Evolutionary conservation across 495 filamentous ascomycete genomes (phyloP), one percentile per base, ranked within the genome.

Genomic region (Xylaria intraflava): DNA sequence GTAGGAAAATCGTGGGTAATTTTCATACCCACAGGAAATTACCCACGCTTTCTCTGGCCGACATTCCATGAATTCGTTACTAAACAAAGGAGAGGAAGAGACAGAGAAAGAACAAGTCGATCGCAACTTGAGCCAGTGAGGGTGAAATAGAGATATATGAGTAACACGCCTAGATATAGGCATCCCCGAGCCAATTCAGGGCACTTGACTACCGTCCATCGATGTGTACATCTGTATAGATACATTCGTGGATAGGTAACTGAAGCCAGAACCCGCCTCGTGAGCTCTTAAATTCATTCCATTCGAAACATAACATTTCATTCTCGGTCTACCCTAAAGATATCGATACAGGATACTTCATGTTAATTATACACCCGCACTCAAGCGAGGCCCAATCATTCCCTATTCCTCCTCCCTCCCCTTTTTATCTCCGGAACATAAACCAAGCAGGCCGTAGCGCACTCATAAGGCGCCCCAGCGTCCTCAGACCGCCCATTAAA

Each of bases 271-370:
- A n/a, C n/a, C n/a, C n/a, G n/a, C n/a, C n/a, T n/a, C n/a, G n/a
- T n/a, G n/a, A n/a, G n/a, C n/a, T n/a, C n/a, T n/a, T n/a, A n/a
- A n/a, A 35, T 12, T 35, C 31, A 35, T 11, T 35, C 12, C 5
- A 49, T 26, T 35, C 16, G 27, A 39, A 20, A 22, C 16, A 49
- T 39, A n/a, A 17, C 23, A 23, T 36, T 45, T 60, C 59, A 49
- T 62, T 35, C 62, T 65, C 60, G 57, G 60, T 51, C 49, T 58
- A 46, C 36, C 31, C 0, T 24, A 33, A 17, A 10, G 3, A 33
- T 19, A 26, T 2, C 4, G 16, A 46, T 53, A 53, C 41, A 30
- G 40, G 30, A 46, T 36, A 47, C 10, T 40, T 16, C 20, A 39
- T 26, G 29, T 8, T 44, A 46, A 1, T 11, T 23, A 46, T 30